These are phyloP conservation scores for Schizosaccharomyces versatilis DNA, from an alignment of 1,139 yeast genomes.

Conservation along the genomic window DNA sequence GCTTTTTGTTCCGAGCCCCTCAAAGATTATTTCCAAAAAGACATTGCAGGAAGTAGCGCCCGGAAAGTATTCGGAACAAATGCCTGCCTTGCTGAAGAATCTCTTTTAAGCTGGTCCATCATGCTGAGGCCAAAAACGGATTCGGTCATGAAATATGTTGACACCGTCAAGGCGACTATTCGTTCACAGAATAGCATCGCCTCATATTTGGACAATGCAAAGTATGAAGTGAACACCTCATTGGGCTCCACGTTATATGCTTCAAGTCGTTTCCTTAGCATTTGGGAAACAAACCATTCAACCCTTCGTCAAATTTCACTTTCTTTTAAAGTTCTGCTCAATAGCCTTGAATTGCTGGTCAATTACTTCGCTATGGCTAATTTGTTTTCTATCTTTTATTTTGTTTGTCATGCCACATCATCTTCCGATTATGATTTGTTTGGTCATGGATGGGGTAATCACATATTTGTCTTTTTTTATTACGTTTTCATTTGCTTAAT, in stretches of 20 bases:
- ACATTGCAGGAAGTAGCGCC: conserved; percentile 34
- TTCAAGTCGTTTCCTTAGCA: conserved; percentile 43
- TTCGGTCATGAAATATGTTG: conserved; percentile 51
- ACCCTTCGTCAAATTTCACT: conserved; percentile 37
- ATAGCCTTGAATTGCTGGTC: conserved; percentile 38
- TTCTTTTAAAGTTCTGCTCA: conserved; percentile 52
- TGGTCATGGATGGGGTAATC: conserved; percentile 10
- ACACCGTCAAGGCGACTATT: conserved; percentile 57
- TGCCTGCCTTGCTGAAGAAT: conserved; percentile 71
- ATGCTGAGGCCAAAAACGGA: conserved; percentile 44
- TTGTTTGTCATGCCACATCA: conserved; percentile 14
- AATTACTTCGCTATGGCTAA: conserved; percentile 67
- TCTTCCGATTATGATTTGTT: conserved; percentile 4
- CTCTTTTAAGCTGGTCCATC: conserved; percentile 60
- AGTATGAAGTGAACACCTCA: conserved; percentile 74
- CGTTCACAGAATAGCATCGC: conserved; percentile 60
- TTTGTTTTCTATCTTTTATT: conserved; percentile 51
- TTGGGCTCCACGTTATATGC: conserved; percentile 66
- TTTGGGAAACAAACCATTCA: conserved; percentile 51
- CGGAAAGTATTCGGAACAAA: conserved; percentile 59
- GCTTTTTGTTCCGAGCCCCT: conserved; percentile 48
- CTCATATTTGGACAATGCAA: conserved; percentile 53
- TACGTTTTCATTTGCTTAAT: conserved; percentile 51
- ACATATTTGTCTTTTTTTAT: conserved; percentile 13
- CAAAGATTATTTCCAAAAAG: conserved; percentile 62